Base-by-base conservation (phyloP, 2,329 filamentous ascomycete genomes). In the Talaromyces islandicus region DNA sequence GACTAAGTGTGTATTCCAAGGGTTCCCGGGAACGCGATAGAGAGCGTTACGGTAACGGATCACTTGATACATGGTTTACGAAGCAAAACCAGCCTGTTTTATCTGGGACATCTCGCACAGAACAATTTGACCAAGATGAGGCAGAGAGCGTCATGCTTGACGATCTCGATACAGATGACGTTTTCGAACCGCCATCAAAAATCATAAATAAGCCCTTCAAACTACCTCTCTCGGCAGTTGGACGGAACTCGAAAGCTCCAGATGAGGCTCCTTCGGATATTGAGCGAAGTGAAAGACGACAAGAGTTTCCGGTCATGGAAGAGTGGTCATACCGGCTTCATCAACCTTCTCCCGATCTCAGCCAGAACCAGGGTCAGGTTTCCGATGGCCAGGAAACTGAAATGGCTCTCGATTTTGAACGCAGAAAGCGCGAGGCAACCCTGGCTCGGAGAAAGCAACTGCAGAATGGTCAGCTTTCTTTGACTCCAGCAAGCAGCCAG, bases 391-490 rank as follows among this genome's bases (percentile, higher is more conserved):
- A 53, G 29, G 60, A 62, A 35, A 59, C 57, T 7, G 60, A 62
- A 48, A 53, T 19, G 10, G 72, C 74, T 24, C 66, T 77, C 53
- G 73, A 76, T 35, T 77, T 76, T 60, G 75, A 77, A 54, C 65
- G 66, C 17, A 68, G 73, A 46, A 76, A 77, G 63, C 72, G 68
- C 61, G 70, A 69, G 3, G 71, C 68, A 14, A 71, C 71, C 19
- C 63, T 66, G n/a, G 58, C 64, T 43, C 66, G 68, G 21, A 67
- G 69, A 25, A 56, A 68, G 57, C 62, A 65, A 43, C 56, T 66
- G 7, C 64, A 62, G 21, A 59, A 57, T 19, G 50, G 46, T 10
- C 54, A 54, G 9, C 32, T 29, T 4, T 29, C 62, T 50, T 46
- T 41, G 2, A 60, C 59, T 4, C 63, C 56, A 52, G 29, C 46